Evolutionary conservation across 495 filamentous ascomycete species (phyloP).

Genomic region (Annulohypoxylon moriforme): DNA sequence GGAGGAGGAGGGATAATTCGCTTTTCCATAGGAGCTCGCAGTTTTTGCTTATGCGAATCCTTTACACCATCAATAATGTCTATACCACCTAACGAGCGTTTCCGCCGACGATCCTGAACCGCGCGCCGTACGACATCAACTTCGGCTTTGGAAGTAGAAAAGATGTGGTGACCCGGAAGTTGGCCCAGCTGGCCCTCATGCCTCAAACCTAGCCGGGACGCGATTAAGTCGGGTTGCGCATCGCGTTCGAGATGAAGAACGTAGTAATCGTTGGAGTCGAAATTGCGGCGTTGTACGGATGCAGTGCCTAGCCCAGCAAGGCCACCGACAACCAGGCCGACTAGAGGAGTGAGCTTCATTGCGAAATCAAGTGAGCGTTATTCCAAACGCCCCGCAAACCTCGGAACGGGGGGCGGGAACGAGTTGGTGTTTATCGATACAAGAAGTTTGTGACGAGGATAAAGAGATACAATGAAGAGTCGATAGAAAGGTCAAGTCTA

Average conservation of each 20-base stretch:
- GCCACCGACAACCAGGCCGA: slow-evolving; percentile 56
- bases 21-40: slow-evolving; percentile 78
- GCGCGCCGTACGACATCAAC: slow-evolving; percentile 71
- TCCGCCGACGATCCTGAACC: slow-evolving; percentile 69
- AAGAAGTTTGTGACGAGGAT: not conserved
- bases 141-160: slow-evolving; percentile 73
- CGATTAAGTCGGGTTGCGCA: slow-evolving; percentile 75
- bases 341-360: slow-evolving; percentile 60
- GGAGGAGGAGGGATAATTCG: slow-evolving; percentile 66
- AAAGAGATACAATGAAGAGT: slow-evolving; percentile 1
- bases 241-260: slow-evolving; percentile 80
- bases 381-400: slow-evolving; percentile 5
- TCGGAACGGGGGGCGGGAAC: not conserved
- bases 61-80: slow-evolving; percentile 77
- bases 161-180: slow-evolving; percentile 84
- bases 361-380: slow-evolving; percentile 34
- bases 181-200: slow-evolving; percentile 89
- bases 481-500: slow-evolving; percentile 10
- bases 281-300: slow-evolving; percentile 63
- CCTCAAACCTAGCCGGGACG: slow-evolving; percentile 75
- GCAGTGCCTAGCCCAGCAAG: slow-evolving; percentile 69
- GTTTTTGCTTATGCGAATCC: slow-evolving; percentile 83
- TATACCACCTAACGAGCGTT: slow-evolving; percentile 62
- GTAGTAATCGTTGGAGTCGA: slow-evolving; percentile 86
- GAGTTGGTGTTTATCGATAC: slow-evolving; percentile 18